Percentiles rank a stretch among this genome's conserved stretches.
Evolutionary conservation across 2,329 filamentous ascomycete genomes (phyloP).

Genomic region (Fusarium mundagurra): DNA sequence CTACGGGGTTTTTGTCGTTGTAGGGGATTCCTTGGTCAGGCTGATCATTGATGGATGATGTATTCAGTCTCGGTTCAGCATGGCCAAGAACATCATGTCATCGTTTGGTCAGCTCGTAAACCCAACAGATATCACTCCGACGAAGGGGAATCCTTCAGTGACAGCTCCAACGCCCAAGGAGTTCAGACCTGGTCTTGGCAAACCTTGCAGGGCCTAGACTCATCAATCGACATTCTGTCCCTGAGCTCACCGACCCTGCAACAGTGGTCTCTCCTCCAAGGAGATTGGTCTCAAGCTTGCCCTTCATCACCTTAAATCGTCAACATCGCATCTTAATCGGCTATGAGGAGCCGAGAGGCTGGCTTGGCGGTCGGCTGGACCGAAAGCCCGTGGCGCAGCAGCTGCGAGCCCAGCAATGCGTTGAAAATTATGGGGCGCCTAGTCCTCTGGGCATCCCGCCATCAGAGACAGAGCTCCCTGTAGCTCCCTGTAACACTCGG

Average conservation of each 20-base stretch:
- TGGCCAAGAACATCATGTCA: slow-evolving; percentile 21
- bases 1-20: background rate
- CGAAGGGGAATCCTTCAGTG: slow-evolving; percentile 34
- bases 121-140: slow-evolving; percentile 9
- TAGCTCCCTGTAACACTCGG: slow-evolving; percentile 36
- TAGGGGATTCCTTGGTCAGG: background rate
- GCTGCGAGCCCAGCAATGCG: slow-evolving; percentile 38
- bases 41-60: background rate
- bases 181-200: slow-evolving; percentile 27
- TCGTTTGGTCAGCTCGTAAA: slow-evolving; percentile 8
- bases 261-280: slow-evolving; percentile 20
- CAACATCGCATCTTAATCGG: slow-evolving; percentile 40
- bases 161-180: slow-evolving; percentile 16
- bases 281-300: slow-evolving; percentile 32
- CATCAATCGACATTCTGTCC: slow-evolving; percentile 7
- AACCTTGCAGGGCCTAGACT: slow-evolving; percentile 22
- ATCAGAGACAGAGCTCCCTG: slow-evolving; percentile 35
- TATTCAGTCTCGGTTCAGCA: background rate
- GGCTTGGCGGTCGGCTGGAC: slow-evolving; percentile 45
- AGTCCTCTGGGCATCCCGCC: slow-evolving; percentile 39
- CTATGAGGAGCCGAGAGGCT: slow-evolving; percentile 46
- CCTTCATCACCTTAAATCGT: slow-evolving; percentile 33
- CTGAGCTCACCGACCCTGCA: slow-evolving; percentile 32
- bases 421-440: slow-evolving; percentile 42
- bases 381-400: slow-evolving; percentile 44